Evolutionary conservation across 306 rosid species (phyloP).

Genomic region (Cicer bijugum): DNA sequence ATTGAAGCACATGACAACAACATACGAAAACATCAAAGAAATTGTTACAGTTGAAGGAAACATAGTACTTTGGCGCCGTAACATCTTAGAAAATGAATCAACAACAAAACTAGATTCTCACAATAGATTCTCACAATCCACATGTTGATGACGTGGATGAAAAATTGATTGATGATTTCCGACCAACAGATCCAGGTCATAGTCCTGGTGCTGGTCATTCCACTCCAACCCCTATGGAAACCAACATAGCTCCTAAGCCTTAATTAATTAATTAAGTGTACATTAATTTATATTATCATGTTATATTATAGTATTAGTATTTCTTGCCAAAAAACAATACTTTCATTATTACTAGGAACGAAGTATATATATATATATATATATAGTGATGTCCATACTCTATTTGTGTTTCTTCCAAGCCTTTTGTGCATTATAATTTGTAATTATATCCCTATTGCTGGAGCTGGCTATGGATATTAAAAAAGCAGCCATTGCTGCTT

Average conservation of each 20-base stretch:
- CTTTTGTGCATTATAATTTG: not conserved
- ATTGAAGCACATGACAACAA: not conserved
- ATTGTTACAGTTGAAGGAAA: too few relatives aligned
- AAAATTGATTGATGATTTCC: conserved; percentile 50
- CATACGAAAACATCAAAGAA: not conserved
- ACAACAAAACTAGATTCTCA: not conserved
- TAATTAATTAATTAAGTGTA: conserved; percentile 23
- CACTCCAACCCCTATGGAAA: conserved; percentile 45
- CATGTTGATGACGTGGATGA: not conserved
- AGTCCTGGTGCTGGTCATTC: conserved; percentile 91
- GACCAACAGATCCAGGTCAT: conserved; percentile 83
- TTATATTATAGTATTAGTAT: not conserved
- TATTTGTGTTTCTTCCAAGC: not conserved
- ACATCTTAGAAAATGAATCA: conserved; percentile 14
- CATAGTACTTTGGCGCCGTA: conserved; percentile 38
- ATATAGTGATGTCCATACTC: not conserved
- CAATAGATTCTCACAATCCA: not conserved
- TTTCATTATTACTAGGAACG: too few relatives aligned
- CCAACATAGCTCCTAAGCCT: conserved; percentile 37
- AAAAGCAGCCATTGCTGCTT: not conserved
- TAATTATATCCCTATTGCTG: not conserved
- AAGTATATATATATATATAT: too few relatives aligned
- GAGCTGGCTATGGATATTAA: not conserved
- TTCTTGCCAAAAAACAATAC: too few relatives aligned
- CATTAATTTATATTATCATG: not conserved